Percentiles rank a stretch among this genome's conserved stretches.
Conservation (phyloP, 257 asterid genomes). For the Salvia miltiorrhiza region DNA sequence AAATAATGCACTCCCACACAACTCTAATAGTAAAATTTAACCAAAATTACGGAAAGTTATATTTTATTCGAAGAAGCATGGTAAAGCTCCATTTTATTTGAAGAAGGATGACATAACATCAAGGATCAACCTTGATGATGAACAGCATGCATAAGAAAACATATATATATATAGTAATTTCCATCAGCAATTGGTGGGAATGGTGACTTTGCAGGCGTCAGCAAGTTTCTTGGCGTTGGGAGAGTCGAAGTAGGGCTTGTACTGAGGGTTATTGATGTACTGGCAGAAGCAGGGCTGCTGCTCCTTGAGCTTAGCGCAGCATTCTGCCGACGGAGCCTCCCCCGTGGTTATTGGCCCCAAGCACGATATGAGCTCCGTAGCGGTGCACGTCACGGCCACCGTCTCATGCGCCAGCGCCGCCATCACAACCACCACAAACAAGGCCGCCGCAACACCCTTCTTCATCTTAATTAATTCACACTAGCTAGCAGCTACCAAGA, state of each 20-base stretch:
- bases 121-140: neutral
- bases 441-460: neutral
- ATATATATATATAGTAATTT: too few species aligned
- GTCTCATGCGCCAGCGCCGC: neutral
- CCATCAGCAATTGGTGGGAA: constrained; percentile 18
- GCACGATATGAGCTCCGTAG: constrained; percentile 15
- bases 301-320: constrained; percentile 34
- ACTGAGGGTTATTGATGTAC: constrained; percentile 23
- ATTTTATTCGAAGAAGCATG: neutral
- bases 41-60: too few species aligned
- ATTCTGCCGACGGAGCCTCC: constrained; percentile 15
- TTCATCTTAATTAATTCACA: constrained; percentile 6
- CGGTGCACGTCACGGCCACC: constrained; percentile 22
- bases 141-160: too few species aligned
- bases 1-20: neutral
- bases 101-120: neutral
- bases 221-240: constrained; percentile 28
- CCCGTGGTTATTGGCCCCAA: neutral
- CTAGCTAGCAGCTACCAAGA: too few species aligned
- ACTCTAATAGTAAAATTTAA: neutral
- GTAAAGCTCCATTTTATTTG: neutral
- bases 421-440: constrained; percentile 16
- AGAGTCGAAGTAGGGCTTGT: constrained; percentile 18
- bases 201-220: constrained; percentile 14
- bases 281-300: constrained; percentile 36